phyloP scores from a whole-genome alignment of 1,139 yeast species.

The Candida pseudoviswanathii region DNA sequence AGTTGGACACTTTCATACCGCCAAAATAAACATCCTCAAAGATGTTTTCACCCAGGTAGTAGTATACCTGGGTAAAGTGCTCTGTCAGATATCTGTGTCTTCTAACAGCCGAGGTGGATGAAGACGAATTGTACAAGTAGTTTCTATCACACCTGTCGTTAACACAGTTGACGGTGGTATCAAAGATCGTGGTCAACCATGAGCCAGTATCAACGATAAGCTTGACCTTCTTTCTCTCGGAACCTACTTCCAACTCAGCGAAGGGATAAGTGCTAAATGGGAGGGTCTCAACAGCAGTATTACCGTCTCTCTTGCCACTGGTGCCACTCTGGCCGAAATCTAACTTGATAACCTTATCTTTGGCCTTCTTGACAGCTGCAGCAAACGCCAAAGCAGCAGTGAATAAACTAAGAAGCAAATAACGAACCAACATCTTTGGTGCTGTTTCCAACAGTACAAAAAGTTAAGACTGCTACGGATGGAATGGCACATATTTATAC shows the following conservation, averaged over 20 bases:
- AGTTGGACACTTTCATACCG: neutral
- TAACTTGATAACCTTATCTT: too few relatives aligned
- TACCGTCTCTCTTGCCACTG: too few relatives aligned
- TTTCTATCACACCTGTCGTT: neutral
- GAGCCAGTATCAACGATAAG: conserved; percentile 5
- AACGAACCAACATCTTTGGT: too few relatives aligned
- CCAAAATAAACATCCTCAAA: neutral
- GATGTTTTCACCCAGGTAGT: neutral
- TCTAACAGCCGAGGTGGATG: conserved; percentile 2
- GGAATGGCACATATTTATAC: too few relatives aligned
- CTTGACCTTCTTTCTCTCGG: conserved; percentile 3
- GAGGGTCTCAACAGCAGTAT: too few relatives aligned
- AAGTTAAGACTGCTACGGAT: too few relatives aligned
- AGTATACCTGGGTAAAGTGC: neutral
- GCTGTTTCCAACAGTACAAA: too few relatives aligned
- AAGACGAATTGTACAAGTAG: neutral
- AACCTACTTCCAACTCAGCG: conserved; percentile 1
- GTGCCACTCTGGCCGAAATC: too few relatives aligned
- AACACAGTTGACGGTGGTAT: neutral
- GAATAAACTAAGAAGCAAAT: too few relatives aligned
- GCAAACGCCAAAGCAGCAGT: too few relatives aligned
- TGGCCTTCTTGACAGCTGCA: too few relatives aligned
- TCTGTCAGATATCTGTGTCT: neutral
- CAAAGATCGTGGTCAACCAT: neutral
- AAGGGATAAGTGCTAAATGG: too few relatives aligned